These are phyloP conservation scores for Porphyra umbilicalis DNA, from an alignment of 31 red algal species.

Conservation along the genomic window DNA sequence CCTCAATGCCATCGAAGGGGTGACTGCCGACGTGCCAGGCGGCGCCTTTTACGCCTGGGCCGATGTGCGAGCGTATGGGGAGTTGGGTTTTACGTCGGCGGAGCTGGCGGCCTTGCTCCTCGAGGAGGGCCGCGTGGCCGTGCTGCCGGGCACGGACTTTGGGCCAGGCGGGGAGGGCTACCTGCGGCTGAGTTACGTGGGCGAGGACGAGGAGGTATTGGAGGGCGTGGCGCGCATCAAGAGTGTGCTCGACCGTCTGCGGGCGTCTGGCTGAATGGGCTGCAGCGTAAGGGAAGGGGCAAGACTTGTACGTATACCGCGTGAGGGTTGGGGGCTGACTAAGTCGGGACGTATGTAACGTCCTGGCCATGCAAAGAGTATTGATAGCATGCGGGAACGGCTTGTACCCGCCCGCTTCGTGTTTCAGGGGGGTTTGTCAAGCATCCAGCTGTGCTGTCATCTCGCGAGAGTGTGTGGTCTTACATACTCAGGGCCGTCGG, in stretches of 20 bases:
- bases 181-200: constrained; percentile 75
- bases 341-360: too few species aligned
- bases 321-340: too few species aligned
- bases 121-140: constrained; percentile 66
- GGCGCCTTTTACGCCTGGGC: constrained; percentile 89
- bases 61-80: constrained; percentile 36
- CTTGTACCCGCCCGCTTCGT: too few species aligned
- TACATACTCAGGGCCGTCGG: too few species aligned
- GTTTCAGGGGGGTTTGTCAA: too few species aligned
- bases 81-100: constrained; percentile 4
- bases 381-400: too few species aligned
- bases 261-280: not conserved
- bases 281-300: too few species aligned
- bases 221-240: constrained; percentile 70
- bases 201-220: constrained; percentile 23
- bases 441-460: too few species aligned
- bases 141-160: constrained; percentile 91
- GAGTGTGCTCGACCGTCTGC: constrained; percentile 20
- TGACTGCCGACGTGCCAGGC: constrained; percentile 38
- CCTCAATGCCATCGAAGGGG: constrained; percentile 55
- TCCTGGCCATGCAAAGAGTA: too few species aligned
- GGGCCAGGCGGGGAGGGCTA: constrained; percentile 78
- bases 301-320: too few species aligned
- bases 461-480: too few species aligned
- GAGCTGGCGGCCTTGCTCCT: constrained; percentile 57